Conservation (phyloP, 176 grass and related monocot species). For the Olyra latifolia region DNA sequence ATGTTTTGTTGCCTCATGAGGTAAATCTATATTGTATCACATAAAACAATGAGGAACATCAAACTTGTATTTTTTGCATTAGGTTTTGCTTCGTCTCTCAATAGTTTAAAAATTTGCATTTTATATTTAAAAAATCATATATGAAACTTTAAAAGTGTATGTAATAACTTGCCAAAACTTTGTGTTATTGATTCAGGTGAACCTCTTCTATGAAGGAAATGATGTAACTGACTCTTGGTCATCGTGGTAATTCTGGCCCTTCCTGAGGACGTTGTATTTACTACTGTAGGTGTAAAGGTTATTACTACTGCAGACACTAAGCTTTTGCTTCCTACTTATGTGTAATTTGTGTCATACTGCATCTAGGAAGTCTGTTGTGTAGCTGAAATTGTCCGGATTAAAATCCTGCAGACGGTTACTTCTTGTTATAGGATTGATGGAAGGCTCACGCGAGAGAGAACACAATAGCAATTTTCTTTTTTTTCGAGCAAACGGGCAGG, state of each 20-base stretch:
- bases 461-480: neutral
- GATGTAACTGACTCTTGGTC: neutral
- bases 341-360: constrained; percentile 18
- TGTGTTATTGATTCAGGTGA: constrained; percentile 22
- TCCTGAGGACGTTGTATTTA: neutral
- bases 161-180: constrained; percentile 13
- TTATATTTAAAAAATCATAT: neutral
- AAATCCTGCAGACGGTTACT: constrained; percentile 1
- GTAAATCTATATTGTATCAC: constrained; percentile 24
- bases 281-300: neutral
- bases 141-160: neutral
- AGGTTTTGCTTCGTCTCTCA: neutral
- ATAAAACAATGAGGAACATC: neutral
- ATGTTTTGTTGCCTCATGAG: constrained; percentile 5
- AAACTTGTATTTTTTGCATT: neutral
- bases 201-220: constrained; percentile 20
- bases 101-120: neutral
- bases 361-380: neutral
- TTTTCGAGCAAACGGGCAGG: no score
- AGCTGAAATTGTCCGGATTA: constrained; percentile 21
- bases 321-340: neutral
- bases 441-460: neutral
- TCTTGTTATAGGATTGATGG: neutral
- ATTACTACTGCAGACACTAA: neutral
- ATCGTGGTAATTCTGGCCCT: neutral